Evolutionary conservation across 225 moss, liverwort and hornwort species (phyloP).

Genomic region (Thuidium tamariscinum): DNA sequence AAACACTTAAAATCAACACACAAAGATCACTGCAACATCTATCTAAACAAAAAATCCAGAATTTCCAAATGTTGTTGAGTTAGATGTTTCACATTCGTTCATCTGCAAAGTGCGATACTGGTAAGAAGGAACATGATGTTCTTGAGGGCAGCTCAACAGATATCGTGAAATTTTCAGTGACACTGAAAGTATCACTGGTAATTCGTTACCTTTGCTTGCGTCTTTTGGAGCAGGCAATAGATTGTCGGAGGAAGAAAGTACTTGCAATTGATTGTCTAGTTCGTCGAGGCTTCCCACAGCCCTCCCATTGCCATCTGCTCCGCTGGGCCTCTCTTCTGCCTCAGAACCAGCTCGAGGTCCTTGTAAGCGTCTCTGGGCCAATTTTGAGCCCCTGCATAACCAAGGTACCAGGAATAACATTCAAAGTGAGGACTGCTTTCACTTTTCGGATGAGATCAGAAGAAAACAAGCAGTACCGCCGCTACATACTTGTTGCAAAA

Average conservation of each 20-base stretch:
- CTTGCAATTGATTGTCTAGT: constrained; percentile 32
- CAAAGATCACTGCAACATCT: background rate
- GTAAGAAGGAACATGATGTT: background rate
- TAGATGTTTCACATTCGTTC: background rate
- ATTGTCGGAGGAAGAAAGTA: constrained; percentile 19
- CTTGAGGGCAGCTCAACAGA: background rate
- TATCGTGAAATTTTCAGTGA: background rate
- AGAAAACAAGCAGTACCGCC: background rate
- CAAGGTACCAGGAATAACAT: background rate
- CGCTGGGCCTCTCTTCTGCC: constrained; percentile 14
- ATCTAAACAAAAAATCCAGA: background rate
- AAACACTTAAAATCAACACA: background rate
- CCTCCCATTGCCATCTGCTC: constrained; percentile 23
- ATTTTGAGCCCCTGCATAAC: background rate
- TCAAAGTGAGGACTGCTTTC: background rate
- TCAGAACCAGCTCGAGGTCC: constrained; percentile 29
- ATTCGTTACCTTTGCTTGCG: constrained; percentile 3
- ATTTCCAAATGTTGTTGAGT: background rate
- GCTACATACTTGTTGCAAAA: background rate
- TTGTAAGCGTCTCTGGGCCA: background rate
- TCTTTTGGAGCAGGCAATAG: background rate
- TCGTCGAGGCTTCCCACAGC: constrained; percentile 16
- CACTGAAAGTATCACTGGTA: background rate
- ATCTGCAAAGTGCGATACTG: background rate
- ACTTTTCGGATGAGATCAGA: background rate